Evolutionary conservation across 805 yeast genomes (phyloP).

Genomic region (Yarrowia sp.): DNA sequence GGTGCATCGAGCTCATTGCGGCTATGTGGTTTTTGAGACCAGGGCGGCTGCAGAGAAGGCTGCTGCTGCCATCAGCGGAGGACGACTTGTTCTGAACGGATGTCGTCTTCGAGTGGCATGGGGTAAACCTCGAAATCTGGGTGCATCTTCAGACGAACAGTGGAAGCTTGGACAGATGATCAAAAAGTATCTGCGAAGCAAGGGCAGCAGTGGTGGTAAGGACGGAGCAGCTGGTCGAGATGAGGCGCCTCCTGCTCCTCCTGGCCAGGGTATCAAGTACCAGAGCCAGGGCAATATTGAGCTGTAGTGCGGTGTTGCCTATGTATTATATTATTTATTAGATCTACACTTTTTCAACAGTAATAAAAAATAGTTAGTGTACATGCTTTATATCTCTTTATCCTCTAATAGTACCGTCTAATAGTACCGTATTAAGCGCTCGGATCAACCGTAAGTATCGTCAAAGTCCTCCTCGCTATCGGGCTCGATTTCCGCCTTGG

Average conservation of each 20-base stretch:
- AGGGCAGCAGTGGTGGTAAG: background rate
- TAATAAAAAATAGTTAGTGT: conserved; percentile 15
- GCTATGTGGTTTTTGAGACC: conserved; percentile 55
- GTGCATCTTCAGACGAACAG: conserved; percentile 32
- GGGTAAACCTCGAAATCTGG: conserved; percentile 36
- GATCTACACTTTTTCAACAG: background rate
- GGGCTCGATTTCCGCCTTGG: conserved; percentile 45
- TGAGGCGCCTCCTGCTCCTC: conserved; percentile 17
- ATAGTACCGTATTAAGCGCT: background rate
- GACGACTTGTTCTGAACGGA: conserved; percentile 37
- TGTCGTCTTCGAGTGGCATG: conserved; percentile 36
- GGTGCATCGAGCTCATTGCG: conserved; percentile 61
- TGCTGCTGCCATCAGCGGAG: conserved; percentile 30
- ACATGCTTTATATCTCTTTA: background rate
- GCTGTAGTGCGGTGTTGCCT: background rate
- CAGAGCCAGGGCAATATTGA: conserved; percentile 23
- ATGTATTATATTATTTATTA: conserved; percentile 2
- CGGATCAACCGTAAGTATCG: conserved; percentile 66
- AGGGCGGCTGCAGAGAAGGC: conserved; percentile 53
- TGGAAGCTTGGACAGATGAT: conserved; percentile 32
- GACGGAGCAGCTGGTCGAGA: conserved; percentile 8
- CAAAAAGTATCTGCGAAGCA: conserved; percentile 31
- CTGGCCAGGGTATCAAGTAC: conserved; percentile 26
- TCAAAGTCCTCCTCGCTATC: conserved; percentile 57
- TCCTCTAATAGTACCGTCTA: background rate